Percentiles rank a stretch among this genome's conserved stretches.
These are phyloP conservation scores for Aegilops umbellulata DNA, from an alignment of 176 grass and related monocot species.

Conservation along the genomic window DNA sequence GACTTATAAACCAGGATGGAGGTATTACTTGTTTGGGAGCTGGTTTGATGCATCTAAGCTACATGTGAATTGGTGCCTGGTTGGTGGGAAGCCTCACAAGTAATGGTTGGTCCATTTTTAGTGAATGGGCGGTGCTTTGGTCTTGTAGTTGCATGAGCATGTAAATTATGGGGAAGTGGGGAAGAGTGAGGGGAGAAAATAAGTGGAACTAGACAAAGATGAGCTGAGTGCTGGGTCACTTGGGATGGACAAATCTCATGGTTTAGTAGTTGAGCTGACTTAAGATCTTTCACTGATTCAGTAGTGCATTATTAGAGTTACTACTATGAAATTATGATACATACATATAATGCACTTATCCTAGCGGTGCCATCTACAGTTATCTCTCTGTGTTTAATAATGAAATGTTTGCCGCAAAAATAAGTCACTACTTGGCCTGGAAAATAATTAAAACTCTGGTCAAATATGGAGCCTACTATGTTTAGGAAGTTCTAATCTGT, in stretches of 20 bases:
- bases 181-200: neutral
- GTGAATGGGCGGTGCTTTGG: neutral
- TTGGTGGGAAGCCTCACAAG: neutral
- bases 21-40: neutral
- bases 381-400: neutral
- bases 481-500: slow-evolving; percentile 3
- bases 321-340: neutral
- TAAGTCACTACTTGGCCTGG: neutral
- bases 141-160: neutral
- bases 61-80: neutral
- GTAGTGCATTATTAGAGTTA: neutral
- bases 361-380: neutral
- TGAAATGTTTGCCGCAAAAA: slow-evolving; percentile 9
- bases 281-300: neutral
- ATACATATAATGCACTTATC: neutral
- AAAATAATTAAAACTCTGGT: neutral
- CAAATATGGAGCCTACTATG: neutral
- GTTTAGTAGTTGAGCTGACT: neutral
- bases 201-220: neutral
- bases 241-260: neutral
- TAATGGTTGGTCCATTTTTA: neutral
- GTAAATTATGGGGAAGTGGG: neutral
- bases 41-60: neutral
- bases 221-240: neutral
- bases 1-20: too few species aligned